These are phyloP conservation scores for Cryptosporidium xiaoi DNA, from an alignment of 169 alveolate species.

Conservation along the genomic window DNA sequence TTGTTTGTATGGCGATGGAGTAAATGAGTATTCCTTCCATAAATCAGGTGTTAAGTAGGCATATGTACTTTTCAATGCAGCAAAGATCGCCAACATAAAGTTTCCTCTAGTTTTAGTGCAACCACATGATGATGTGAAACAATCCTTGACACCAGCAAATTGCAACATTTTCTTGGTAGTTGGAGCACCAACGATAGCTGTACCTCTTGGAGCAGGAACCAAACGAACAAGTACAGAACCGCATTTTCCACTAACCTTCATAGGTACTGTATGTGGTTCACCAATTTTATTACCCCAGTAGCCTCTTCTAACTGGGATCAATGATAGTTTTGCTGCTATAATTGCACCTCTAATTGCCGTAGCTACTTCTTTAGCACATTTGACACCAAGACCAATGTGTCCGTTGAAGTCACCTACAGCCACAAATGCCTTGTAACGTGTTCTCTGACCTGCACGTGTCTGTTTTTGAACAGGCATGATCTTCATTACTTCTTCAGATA, in stretches of 20 bases:
- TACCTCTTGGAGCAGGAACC: constrained; percentile 99
- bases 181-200: constrained; percentile 99
- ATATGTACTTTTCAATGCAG: constrained; percentile 96
- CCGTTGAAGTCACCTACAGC: constrained; percentile 98
- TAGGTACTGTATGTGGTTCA: constrained; percentile 99
- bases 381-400: constrained; percentile 97
- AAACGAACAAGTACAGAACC: constrained; percentile 99
- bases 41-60: constrained; percentile 99
- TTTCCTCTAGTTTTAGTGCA: constrained; percentile 98
- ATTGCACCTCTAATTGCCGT: constrained; percentile 99
- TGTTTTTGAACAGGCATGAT: constrained; percentile 99
- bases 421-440: constrained; percentile 99
- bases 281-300: constrained; percentile 99
- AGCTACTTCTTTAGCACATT: constrained; percentile 99
- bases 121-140: constrained; percentile 97
- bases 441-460: constrained; percentile 99
- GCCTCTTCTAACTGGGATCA: constrained; percentile 99
- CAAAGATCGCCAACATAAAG: constrained; percentile 95
- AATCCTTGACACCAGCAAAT: constrained; percentile 99
- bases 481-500: constrained; percentile 99
- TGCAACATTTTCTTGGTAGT: constrained; percentile 96
- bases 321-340: constrained; percentile 97
- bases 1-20: constrained; percentile 93
- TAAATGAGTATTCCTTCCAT: constrained; percentile 92
- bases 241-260: constrained; percentile 99